Percentiles rank a stretch among this genome's conserved stretches.
phyloP scores from a whole-genome alignment of 192 early-diverging fungal genomes.

The Linnemannia schmuckeri region DNA sequence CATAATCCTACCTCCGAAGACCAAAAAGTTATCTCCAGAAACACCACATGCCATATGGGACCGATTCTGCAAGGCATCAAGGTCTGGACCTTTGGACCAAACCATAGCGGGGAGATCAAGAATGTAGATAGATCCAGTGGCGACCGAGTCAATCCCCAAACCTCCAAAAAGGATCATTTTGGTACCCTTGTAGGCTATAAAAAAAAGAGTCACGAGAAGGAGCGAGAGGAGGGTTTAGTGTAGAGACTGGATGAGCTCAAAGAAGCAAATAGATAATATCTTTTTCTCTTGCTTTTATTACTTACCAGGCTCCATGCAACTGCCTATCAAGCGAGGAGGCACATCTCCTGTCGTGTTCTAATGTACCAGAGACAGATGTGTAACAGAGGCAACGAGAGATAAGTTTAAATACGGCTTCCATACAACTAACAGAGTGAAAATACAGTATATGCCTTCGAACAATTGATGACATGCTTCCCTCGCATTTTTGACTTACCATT shows the following conservation, averaged over 20 bases:
- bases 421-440: not conserved
- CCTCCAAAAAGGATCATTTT: constrained; percentile 4
- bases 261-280: too few species aligned
- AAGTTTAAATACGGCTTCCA: too few species aligned
- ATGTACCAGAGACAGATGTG: not conserved
- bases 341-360: not conserved
- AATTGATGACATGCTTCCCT: not conserved
- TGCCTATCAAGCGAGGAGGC: not conserved
- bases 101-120: not conserved
- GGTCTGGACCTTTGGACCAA: not conserved
- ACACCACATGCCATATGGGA: not conserved
- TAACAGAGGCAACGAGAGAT: too few species aligned
- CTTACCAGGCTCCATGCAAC: not conserved
- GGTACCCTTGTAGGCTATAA: not conserved
- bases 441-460: not conserved
- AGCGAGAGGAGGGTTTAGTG: not conserved
- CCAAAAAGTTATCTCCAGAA: not conserved
- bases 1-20: not conserved
- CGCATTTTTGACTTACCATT: not conserved
- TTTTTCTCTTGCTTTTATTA: not conserved
- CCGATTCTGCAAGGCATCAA: not conserved
- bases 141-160: not conserved
- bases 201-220: not conserved
- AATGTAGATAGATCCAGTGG: not conserved
- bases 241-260: too few species aligned